Evolutionary conservation across 2,329 filamentous ascomycete species (phyloP), one percentile per base, ranked within the genome.

Genomic region (Aspergillus tanneri): DNA sequence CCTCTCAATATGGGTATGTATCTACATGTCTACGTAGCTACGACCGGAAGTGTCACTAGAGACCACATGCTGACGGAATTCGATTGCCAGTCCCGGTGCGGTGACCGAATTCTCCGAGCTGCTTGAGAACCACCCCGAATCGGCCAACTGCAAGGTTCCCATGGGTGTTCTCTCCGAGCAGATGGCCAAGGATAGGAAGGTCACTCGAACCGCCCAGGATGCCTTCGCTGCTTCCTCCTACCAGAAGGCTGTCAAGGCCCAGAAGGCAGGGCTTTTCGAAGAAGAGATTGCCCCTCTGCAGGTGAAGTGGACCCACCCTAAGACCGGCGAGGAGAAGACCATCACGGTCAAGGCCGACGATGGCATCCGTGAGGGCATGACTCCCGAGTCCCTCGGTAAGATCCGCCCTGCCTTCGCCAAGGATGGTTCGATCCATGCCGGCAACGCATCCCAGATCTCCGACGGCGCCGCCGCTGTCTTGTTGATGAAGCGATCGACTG

Each of bases 401-500:
- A 95, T 97, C 71, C 84, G 83, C 54, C 83, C 92, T 12, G 90
- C 92, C 10, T 97, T 97, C 66, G 84, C 89, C 57, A 90, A 95
- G 73, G 87, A 93, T 64, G 93, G 93, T 35, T 86, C 82, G 63
- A 97, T 97, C 74, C 92, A 97, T 78, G 93, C 90, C 49, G 93
- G 93, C 62, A 99, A 97, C 72, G 92, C 93, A 22, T 90, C 85
- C 44, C 93, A 97, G 75, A 90, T 99, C 68, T 93, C 89, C 23
- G 90, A 99, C 74, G 93, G 93, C 58, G 93, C 93, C 18, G 92
- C 93, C 23, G 93, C 93, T 39, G 92, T 97, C 5, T 81, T 97
- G 37, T 79, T 99, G 65, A 97, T 97, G 93, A 90, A 88, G 77
- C 90, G 93, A 47, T 88, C 85, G 55, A 95, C 87, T 12, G 93